These are phyloP conservation scores for Excoecaria cochinchinensis DNA, from an alignment of 345 rosid species.

Conservation along the genomic window DNA sequence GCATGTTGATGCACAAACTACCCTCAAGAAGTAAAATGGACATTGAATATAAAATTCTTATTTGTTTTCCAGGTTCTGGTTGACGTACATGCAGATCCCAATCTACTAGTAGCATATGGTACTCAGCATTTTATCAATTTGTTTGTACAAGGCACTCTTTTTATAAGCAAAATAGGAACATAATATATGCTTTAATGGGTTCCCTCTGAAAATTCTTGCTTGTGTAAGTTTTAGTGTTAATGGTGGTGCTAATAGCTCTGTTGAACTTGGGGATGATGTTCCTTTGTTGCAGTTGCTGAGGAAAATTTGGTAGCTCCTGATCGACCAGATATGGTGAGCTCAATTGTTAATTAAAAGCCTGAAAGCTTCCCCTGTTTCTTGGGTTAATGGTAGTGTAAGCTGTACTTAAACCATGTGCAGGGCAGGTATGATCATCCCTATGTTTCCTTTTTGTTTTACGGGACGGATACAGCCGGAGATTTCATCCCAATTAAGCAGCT, in stretches of 20 bases:
- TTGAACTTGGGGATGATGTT: constrained; percentile 9
- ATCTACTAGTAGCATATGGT: constrained; percentile 87
- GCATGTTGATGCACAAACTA: neutral
- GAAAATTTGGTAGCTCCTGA: constrained; percentile 69
- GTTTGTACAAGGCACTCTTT: neutral
- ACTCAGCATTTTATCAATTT: constrained; percentile 21
- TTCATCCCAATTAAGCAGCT: constrained; percentile 91
- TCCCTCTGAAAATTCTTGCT: neutral
- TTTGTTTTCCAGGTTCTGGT: constrained; percentile 65
- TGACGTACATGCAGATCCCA: constrained; percentile 66
- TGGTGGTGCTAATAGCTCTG: constrained; percentile 10
- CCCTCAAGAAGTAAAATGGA: neutral
- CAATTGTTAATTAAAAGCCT: constrained; percentile 3
- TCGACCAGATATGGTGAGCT: constrained; percentile 60
- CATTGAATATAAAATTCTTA: constrained; percentile 9
- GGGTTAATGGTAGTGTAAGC: neutral
- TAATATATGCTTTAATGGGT: neutral
- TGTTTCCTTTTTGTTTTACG: constrained; percentile 74
- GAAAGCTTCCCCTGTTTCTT: neutral
- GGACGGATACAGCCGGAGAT: constrained; percentile 80
- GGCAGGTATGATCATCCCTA: constrained; percentile 90
- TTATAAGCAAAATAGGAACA: neutral
- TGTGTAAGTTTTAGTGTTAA: neutral
- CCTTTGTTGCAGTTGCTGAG: constrained; percentile 73
- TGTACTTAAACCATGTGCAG: constrained; percentile 40